Base-by-base conservation (phyloP, 2,329 filamentous ascomycete genomes). In the Dothiorella sarmentorum region DNA sequence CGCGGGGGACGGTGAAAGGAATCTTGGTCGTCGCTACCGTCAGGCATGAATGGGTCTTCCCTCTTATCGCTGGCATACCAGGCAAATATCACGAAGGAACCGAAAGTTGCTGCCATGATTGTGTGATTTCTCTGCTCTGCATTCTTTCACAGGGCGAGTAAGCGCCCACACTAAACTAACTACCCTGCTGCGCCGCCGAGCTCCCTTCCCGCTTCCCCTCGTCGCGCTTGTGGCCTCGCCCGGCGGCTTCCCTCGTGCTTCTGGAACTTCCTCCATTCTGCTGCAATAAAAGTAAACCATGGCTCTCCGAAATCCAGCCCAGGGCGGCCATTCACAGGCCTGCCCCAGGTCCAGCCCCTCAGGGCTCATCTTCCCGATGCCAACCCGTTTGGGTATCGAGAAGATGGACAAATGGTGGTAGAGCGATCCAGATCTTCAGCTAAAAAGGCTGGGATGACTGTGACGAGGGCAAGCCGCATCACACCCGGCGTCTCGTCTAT, bases 391-490 rank as follows among this genome's bases (percentile, higher is more conserved):
- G n/a, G 49, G 33, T 40, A 20, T 26, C 29, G 15, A 49, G 43
- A 58, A 58, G n/a, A 58, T 49, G 35, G 18, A 15, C 13, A 49
- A 22, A 35, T 22, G n/a, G 27, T 31, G 38, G n/a, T 26, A 15
- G 29, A 56, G 31, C 55, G 35, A 38, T 55, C 38, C 57, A 49
- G 56, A 52, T 44, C 40, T 31, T 49, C 57, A 53, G 37, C 47
- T 51, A 40, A 17, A 29, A 22, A 58, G 43, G 20, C 49, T 27
- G 17, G 27, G 51, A 53, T 47, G 27, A 44, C 59, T 59, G 40
- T 61, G 59, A 61, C 45, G 58, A 62, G 45, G 55, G 61, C 60
- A 31, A 57, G 44, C 61, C 44, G 53, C 43, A 58, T 52, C 58
- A 45, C 58, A 55, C 27, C 35, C 26, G 43, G 40, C 43, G 40